Evolutionary conservation across 1,284 basidiomycete genomes (phyloP), one percentile per base, ranked within the genome.

Genomic region (Ustilago crameri): DNA sequence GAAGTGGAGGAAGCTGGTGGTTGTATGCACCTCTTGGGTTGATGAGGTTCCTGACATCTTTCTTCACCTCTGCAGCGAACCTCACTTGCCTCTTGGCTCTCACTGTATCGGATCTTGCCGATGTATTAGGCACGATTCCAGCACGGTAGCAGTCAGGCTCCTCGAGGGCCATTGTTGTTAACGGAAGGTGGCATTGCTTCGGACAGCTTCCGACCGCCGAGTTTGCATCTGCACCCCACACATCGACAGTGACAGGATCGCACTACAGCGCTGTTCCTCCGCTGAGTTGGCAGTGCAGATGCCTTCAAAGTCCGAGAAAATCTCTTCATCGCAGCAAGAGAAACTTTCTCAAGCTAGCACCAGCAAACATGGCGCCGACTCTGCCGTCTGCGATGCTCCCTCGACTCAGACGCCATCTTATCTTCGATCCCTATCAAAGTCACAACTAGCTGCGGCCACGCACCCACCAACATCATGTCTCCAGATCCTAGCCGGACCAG

Each of bases 401-500:
- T 17, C 46, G 17, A 38, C 15, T 15, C 32, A 43, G 7, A 9
- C 47, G 12, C 53, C 64, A 20, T 40, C 48, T 14, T 73, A 73
- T 51, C 76, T 74, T 14, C 14, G 46, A 17, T 38, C 67, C 9
- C 71, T 82, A 12, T 77, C 80, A 12, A 51, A 49, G 2, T 73
- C 75, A 23, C 81, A 83, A 54, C 63, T 62, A 15, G 57, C 46
- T 24, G 81, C 81, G n/a, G 78, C 74, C 27, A 79, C 78, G 2
- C 68, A 74, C 22, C 70, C 72, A 20, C 53, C 80, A 2, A 54
- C 56, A 17, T 37, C 57, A 37, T 75, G 78, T n/a, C 72, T 83
- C 8, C 79, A 79, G 50, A 82, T 83, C 55, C 56, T 80, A 9
- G 80, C 81, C 4, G 81, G 79, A 2, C 81, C 81, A 9, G 81